A percentile compares a stretch with the other conserved stretches of the same genome.
Conservation (phyloP, 129 eudicot genomes). For the Sambucus nigra region DNA sequence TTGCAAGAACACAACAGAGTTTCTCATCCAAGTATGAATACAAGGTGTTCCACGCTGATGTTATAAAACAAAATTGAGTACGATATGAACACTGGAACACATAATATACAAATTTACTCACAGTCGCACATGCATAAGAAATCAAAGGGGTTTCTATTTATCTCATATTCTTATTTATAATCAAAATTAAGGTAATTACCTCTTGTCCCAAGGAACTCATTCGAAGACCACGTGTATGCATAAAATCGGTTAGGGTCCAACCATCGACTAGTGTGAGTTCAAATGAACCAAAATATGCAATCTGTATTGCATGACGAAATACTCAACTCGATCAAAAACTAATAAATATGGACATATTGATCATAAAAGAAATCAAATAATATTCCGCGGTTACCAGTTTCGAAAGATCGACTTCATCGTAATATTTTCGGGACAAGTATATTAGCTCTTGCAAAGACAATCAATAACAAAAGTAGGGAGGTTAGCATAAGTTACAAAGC, state of each 20-base stretch:
- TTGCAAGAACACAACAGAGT: too few relatives aligned
- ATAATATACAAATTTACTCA: neutral
- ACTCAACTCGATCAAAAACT: conserved; percentile 12
- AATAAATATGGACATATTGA: conserved; percentile 4
- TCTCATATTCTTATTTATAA: too few relatives aligned
- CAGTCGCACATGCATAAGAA: too few relatives aligned
- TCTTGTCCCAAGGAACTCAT: conserved; percentile 99
- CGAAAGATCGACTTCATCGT: conserved; percentile 88
- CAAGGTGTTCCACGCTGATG: neutral
- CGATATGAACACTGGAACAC: neutral
- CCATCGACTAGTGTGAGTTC: conserved; percentile 99
- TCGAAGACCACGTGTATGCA: conserved; percentile 98
- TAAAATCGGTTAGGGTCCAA: conserved; percentile 91
- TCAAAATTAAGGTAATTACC: too few relatives aligned
- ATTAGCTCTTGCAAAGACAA: conserved; percentile 84
- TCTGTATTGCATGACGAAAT: conserved; percentile 33
- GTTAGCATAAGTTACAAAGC: conserved; percentile 12
- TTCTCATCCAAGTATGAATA: neutral
- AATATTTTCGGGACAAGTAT: conserved; percentile 72
- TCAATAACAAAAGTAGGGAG: conserved; percentile 20
- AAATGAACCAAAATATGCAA: conserved; percentile 98
- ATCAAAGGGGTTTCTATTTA: too few relatives aligned
- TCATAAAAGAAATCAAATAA: conserved; percentile 5
- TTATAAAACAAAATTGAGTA: neutral
- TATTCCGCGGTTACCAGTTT: conserved; percentile 57